These are phyloP conservation scores for Saccharomyces mikatae DNA, from an alignment of 805 yeast genomes.

Conservation along the genomic window DNA sequence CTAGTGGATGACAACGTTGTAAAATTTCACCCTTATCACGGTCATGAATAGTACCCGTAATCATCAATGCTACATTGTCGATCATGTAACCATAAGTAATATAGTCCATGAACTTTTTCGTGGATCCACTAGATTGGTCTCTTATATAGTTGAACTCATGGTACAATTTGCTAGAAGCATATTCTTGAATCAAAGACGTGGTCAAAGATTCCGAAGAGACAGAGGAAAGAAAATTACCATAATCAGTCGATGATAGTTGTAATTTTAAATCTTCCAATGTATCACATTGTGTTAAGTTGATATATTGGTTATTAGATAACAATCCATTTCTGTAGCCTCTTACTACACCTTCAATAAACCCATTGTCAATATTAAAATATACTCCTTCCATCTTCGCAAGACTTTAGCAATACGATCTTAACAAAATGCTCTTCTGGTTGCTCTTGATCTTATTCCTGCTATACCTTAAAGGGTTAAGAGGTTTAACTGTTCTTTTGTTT, in stretches of 20 bases:
- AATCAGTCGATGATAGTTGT: constrained; percentile 92
- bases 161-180: constrained; percentile 64
- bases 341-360: constrained; percentile 88
- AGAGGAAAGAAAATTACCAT: constrained; percentile 81
- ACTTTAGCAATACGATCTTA: not conserved
- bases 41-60: constrained; percentile 94
- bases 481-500: not conserved
- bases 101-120: constrained; percentile 79
- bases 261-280: constrained; percentile 86
- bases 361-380: constrained; percentile 81
- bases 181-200: constrained; percentile 78
- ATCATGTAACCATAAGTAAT: constrained; percentile 97
- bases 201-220: constrained; percentile 70
- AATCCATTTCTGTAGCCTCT: constrained; percentile 90
- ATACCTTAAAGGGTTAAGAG: not conserved
- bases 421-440: not conserved
- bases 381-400: constrained; percentile 72
- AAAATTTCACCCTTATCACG: constrained; percentile 84
- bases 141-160: constrained; percentile 80
- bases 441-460: not conserved
- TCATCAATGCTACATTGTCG: constrained; percentile 91
- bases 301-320: constrained; percentile 68
- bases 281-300: constrained; percentile 93
- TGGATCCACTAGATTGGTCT: constrained; percentile 72
- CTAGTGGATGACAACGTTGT: constrained; percentile 89